Base-by-base conservation (phyloP, 2,329 filamentous ascomycete genomes). In the Cadophora luteo-olivacea region DNA sequence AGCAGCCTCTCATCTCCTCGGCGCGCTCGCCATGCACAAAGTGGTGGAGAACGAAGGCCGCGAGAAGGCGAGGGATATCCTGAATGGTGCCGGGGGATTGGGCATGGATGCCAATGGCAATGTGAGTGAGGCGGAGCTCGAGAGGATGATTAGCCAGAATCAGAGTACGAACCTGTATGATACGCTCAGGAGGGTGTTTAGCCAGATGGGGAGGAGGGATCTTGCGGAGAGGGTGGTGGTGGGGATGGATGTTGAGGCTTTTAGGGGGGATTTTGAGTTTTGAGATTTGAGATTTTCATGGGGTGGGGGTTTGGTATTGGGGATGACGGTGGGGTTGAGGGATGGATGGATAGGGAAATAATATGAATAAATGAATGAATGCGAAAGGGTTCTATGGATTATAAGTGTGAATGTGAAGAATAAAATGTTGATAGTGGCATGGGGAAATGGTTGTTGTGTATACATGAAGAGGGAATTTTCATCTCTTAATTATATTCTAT, bases 151-250 rank as follows among this genome's bases (percentile, higher is more conserved):
- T 65, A 91, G 91, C 63, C 95, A 98, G 84, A 99, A 99, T 81
- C 90, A 97, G 79, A 97, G 93, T 83, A 97, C 94, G 61, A 99
- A 97, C 76, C 83, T 99, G 68, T 97, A 97, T 80, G 97, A 99
- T 80, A 99, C 97, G 14, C 83, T 99, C 70, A 84, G 95, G 70
- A 85, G 97, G 69, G 96, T 98, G n/a, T 98, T 99, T 80, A 94
- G 90, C 11, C 93, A 97, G 82, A 98, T 99, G 96, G 92, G 92
- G 2, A 84, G 96, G 68, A 84, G 93, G 67, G 96, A 99, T 81
- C 79, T 99, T 77, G 91, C 92, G 3, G 94, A 98, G 78, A 87
- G 90, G 82, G 96, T 97, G 6, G 90, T 94, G 14, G 88, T 90
- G 0, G 95, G 94, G 32, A 95, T 99, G 83, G 93, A 98, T 81